Conservation (phyloP, 2,329 filamentous ascomycete species). For the Ascochyta lentis region DNA sequence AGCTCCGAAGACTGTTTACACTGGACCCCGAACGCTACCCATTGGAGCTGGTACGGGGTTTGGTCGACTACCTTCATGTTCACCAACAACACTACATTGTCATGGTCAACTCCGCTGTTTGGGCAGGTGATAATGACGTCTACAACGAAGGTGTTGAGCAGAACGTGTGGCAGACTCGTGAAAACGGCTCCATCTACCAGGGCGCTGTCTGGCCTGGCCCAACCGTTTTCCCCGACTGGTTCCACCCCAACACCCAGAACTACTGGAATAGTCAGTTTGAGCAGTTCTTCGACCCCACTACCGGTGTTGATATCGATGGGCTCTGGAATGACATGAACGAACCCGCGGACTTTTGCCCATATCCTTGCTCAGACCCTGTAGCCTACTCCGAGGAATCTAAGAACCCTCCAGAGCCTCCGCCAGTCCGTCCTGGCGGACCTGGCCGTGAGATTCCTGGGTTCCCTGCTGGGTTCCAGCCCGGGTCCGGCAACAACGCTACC, state of each 20-base stretch:
- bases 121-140: slow-evolving; percentile 54
- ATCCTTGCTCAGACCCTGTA: slow-evolving; percentile 56
- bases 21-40: slow-evolving; percentile 70
- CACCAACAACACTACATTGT: slow-evolving; percentile 74
- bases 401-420: slow-evolving; percentile 68
- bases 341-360: slow-evolving; percentile 44
- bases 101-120: slow-evolving; percentile 77
- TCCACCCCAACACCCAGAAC: slow-evolving; percentile 65
- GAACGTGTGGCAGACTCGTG: slow-evolving; percentile 58
- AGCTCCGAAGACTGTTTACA: slow-evolving; percentile 65
- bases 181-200: slow-evolving; percentile 63
- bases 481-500: slow-evolving; percentile 22
- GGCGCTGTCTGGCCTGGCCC: slow-evolving; percentile 81
- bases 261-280: slow-evolving; percentile 76
- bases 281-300: slow-evolving; percentile 68
- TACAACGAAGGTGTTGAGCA: slow-evolving; percentile 68
- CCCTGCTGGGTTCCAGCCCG: slow-evolving; percentile 70
- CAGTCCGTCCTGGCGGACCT: slow-evolving; percentile 64
- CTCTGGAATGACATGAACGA: slow-evolving; percentile 63
- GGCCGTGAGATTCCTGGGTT: slow-evolving; percentile 72
- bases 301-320: slow-evolving; percentile 76
- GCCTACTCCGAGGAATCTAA: slow-evolving; percentile 51
- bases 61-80: slow-evolving; percentile 70
- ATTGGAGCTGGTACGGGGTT: slow-evolving; percentile 64
- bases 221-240: slow-evolving; percentile 79